Base-by-base conservation (phyloP, 2,329 filamentous ascomycete genomes). In the Gnomoniopsis smithogilvyi region DNA sequence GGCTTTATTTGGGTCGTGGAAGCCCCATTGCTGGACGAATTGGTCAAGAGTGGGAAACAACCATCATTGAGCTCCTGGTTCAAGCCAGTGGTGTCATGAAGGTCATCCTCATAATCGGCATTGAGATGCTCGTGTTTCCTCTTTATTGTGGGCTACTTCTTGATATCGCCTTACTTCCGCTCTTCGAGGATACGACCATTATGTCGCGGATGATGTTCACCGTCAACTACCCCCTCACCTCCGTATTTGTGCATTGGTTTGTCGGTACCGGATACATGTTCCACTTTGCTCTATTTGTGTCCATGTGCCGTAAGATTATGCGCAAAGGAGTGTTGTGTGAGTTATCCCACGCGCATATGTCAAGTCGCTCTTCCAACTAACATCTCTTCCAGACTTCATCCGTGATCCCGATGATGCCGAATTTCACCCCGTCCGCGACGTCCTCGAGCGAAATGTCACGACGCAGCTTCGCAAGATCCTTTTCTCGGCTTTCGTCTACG, bases 201-300 rank as follows among this genome's bases (percentile, higher is more conserved):
- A 82, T 83, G 63, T 92, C 91, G 8, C 86, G 95, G 22, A 76
- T 96, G 54, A 77, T 86, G 3, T 99, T 96, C 68, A 91, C 91
- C 2, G 78, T 85, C 56, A 81, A 86, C 62, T 92, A 89, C 62
- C 95, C 95, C 0, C 82, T 94, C 65, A 97, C 92, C 0, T 96
- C 94, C 15, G 85, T 96, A 15, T 99, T 99, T 71, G 90, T 98
- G 54, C 95, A 99, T 72, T 99, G 95, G 95, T 99, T 99, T 69
- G 89, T 97, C 58, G 95, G 95, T 51, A 99, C 95, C 3, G 96
- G 93, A 63, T 99, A 99, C 74, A 99, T 99, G 96, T 99, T 99
- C 76, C 95, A 99, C 72, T 99, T 99, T 71, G 95, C 95, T 6
- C 83, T 99, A 3, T 99, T 99, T 70, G 95, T 99, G 19, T 96